Conservation (phyloP, 2,329 filamentous ascomycete species). For the Seiridium unicorne region DNA sequence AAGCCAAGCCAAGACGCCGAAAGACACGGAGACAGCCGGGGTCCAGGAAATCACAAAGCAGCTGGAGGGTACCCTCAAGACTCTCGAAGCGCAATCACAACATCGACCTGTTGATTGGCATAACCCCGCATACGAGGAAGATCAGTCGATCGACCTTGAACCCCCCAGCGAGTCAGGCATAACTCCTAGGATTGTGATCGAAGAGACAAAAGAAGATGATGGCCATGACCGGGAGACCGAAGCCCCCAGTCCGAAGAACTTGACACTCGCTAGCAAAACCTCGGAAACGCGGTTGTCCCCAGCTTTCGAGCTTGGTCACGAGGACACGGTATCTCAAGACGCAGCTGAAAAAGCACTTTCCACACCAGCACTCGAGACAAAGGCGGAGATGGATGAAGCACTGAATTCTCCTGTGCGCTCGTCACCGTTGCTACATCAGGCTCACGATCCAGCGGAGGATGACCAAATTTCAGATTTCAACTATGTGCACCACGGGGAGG, state of each 20-base stretch:
- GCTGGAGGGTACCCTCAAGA: conserved; percentile 19
- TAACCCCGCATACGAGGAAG: conserved; percentile 1
- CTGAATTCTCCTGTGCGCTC: not conserved
- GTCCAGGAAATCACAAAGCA: conserved; percentile 2
- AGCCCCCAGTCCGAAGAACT: too few species aligned
- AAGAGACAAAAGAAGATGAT: not conserved
- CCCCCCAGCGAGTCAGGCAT: not conserved
- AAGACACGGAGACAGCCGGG: conserved; percentile 10
- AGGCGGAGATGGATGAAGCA: not conserved
- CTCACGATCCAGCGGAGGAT: not conserved
- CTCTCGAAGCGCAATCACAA: conserved; percentile 16
- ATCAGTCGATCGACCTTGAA: conserved; percentile 8
- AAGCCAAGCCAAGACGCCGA: conserved; percentile 17
- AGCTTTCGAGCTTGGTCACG: too few species aligned
- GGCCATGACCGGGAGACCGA: not conserved
- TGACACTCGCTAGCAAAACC: not conserved
- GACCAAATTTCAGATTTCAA: not conserved
- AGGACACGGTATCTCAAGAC: not conserved
- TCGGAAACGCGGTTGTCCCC: not conserved
- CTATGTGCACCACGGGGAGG: not conserved
- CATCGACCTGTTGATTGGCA: not conserved
- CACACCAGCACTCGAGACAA: not conserved
- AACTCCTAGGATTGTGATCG: conserved; percentile 4
- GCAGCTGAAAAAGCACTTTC: not conserved
- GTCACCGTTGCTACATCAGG: not conserved